These are phyloP conservation scores for Mediolabrus comicus DNA, from an alignment of 108 stramenopile species.

Conservation along the genomic window DNA sequence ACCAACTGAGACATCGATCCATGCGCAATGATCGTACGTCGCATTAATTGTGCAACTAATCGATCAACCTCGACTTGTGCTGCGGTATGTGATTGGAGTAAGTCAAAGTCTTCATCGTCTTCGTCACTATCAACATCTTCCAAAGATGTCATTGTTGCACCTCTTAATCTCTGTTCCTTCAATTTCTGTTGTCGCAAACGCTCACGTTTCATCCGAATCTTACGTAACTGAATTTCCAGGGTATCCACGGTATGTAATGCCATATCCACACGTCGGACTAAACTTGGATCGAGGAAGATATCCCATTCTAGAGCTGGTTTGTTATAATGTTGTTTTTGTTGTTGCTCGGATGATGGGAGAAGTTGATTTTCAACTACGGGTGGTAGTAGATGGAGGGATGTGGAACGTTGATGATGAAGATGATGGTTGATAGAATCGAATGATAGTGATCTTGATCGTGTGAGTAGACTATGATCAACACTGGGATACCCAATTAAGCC, in stretches of 20 bases:
- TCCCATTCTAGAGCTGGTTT: conserved; percentile 47
- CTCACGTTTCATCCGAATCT: conserved; percentile 9
- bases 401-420: neutral
- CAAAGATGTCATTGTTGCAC: neutral
- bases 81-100: conserved; percentile 33
- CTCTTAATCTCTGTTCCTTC: neutral
- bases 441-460: neutral
- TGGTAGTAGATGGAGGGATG: neutral
- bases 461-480: too few relatives aligned
- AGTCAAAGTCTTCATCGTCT: conserved; percentile 24
- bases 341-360: neutral
- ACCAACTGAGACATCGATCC: conserved; percentile 54
- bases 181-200: neutral
- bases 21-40: conserved; percentile 52
- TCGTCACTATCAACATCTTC: conserved; percentile 3
- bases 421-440: neutral
- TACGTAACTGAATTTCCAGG: conserved; percentile 12
- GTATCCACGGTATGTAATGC: conserved; percentile 21
- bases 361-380: neutral
- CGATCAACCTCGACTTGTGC: conserved; percentile 52
- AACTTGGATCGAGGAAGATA: conserved; percentile 55
- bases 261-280: conserved; percentile 34
- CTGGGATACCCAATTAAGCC: too few relatives aligned
- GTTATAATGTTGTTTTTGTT: neutral
- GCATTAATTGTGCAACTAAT: conserved; percentile 38